Conservation (phyloP, 805 yeast species). For the Starmerella apicola region DNA sequence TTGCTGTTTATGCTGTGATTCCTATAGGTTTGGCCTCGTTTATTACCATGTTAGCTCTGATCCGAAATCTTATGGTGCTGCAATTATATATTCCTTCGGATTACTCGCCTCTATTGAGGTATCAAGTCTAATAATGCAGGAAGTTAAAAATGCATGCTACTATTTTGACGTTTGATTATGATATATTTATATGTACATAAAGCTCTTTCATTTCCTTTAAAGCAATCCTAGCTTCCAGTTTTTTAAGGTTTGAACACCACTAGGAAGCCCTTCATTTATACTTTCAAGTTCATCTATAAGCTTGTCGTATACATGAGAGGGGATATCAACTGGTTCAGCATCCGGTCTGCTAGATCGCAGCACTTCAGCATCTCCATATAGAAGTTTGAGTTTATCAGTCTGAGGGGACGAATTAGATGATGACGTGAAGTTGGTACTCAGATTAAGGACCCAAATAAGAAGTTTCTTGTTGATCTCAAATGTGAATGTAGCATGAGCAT, state of each 20-base stretch:
- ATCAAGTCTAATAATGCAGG: no score
- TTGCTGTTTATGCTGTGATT: conserved; percentile 93
- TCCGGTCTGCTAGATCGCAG: conserved; percentile 30
- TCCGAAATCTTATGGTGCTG: conserved; percentile 62
- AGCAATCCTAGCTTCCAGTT: conserved; percentile 27
- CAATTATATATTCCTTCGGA: conserved; percentile 32
- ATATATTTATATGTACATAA: neutral
- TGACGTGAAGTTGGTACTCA: conserved; percentile 27
- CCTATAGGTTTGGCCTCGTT: conserved; percentile 94
- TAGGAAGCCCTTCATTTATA: conserved; percentile 31
- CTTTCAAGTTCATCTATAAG: conserved; percentile 25
- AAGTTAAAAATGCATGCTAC: no score
- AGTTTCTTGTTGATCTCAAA: conserved; percentile 15
- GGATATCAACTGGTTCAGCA: conserved; percentile 31
- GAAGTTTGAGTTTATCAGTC: conserved; percentile 35
- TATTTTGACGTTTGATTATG: neutral
- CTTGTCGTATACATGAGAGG: conserved; percentile 26
- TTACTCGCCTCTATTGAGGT: neutral
- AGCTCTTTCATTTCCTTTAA: neutral
- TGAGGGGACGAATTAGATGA: conserved; percentile 11
- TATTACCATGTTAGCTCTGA: conserved; percentile 73
- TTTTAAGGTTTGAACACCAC: conserved; percentile 12
- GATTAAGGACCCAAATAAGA: conserved; percentile 40
- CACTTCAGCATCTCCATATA: conserved; percentile 31
- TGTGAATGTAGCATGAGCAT: conserved; percentile 27